phyloP scores from a whole-genome alignment of 1,284 basidiomycete genomes.

The Sanghuangporus baumii region DNA sequence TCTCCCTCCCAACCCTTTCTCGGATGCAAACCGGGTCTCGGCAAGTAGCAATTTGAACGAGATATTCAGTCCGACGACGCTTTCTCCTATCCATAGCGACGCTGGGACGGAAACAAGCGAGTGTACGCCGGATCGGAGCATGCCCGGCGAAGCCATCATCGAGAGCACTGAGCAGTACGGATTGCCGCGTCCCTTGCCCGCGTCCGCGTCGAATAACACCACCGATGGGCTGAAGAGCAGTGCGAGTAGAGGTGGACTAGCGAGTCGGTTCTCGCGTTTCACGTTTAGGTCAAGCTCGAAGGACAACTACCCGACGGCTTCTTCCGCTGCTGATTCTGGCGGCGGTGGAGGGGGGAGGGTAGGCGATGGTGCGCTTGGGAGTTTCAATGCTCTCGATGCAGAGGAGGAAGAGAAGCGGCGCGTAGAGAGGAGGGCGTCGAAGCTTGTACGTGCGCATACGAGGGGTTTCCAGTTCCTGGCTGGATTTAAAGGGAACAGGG shows the following conservation, averaged over 20 bases:
- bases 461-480: slow-evolving; percentile 14
- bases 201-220: not conserved
- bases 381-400: not conserved
- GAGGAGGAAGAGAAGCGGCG: slow-evolving; percentile 7
- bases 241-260: not conserved
- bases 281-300: not conserved
- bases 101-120: not conserved
- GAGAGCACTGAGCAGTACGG: slow-evolving; percentile 9
- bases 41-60: not conserved
- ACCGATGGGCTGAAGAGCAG: not conserved
- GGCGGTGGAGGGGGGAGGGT: not conserved
- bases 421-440: slow-evolving; percentile 3
- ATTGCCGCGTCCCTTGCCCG: slow-evolving; percentile 2
- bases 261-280: slow-evolving; percentile 1
- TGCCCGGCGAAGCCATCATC: slow-evolving; percentile 13
- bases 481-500: slow-evolving; percentile 11
- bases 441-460: slow-evolving; percentile 14
- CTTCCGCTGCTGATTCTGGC: not conserved
- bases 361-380: not conserved
- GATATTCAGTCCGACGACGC: slow-evolving; percentile 1
- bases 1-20: slow-evolving; percentile 4
- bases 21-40: not conserved
- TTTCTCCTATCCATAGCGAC: not conserved
- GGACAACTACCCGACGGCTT: not conserved
- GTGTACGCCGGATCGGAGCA: not conserved